Conservation (phyloP, 1,139 yeast genomes). For the Taphrina confusa region DNA sequence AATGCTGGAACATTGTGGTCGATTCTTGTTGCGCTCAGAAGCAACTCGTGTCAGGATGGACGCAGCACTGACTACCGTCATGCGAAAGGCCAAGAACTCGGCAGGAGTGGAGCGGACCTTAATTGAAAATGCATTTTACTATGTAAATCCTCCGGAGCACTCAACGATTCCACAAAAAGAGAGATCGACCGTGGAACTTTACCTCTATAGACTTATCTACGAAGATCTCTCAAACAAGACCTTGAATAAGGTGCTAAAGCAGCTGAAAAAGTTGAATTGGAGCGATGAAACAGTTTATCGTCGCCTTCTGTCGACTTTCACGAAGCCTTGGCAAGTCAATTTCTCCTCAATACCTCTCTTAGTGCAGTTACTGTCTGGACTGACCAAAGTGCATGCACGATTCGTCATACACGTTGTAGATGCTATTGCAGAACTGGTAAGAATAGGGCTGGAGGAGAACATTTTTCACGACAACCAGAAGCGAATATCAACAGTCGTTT, state of each 20-base stretch:
- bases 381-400: conserved; percentile 49
- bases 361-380: conserved; percentile 53
- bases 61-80: conserved; percentile 63
- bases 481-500: conserved; percentile 63
- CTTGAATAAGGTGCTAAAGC: conserved; percentile 47
- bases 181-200: conserved; percentile 45
- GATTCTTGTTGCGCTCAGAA: conserved; percentile 62
- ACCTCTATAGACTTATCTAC: conserved; percentile 46
- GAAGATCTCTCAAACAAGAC: conserved; percentile 55
- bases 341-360: conserved; percentile 58
- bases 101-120: conserved; percentile 61
- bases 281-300: conserved; percentile 49
- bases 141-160: conserved; percentile 61
- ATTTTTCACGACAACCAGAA: conserved; percentile 62
- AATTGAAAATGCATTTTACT: conserved; percentile 59
- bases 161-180: conserved; percentile 42
- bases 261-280: conserved; percentile 56
- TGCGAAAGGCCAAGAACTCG: conserved; percentile 55
- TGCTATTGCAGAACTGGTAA: conserved; percentile 62
- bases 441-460: conserved; percentile 66
- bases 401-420: conserved; percentile 59
- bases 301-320: conserved; percentile 57
- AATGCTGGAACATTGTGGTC: conserved; percentile 74
- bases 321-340: conserved; percentile 62
- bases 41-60: conserved; percentile 63